phyloP scores from a whole-genome alignment of 352 stramenopile genomes.

The Phytophthora idaei region DNA sequence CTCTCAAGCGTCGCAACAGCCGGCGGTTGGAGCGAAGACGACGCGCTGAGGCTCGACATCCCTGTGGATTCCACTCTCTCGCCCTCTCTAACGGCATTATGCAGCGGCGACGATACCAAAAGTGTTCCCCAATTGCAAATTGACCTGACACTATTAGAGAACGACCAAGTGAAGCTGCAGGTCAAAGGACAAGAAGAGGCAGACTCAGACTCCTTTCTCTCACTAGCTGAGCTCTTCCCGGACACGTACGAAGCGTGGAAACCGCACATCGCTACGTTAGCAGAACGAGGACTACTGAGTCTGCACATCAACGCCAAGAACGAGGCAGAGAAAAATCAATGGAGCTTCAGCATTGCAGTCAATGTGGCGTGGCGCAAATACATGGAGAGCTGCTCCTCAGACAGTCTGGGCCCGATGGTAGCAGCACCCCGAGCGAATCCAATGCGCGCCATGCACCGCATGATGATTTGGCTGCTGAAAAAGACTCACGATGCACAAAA shows the following conservation, averaged over 20 bases:
- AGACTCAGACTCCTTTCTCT: constrained; percentile 3
- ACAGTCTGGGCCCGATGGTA: constrained; percentile 4
- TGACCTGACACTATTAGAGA: constrained; percentile 15
- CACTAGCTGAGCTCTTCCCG: constrained; percentile 35
- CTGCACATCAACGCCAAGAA: constrained; percentile 38
- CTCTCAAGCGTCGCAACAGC: constrained; percentile 10
- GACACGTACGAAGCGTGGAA: constrained; percentile 17
- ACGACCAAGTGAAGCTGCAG: constrained; percentile 18
- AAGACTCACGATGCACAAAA: constrained; percentile 17
- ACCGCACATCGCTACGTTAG: constrained; percentile 27
- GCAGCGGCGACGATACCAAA: background rate
- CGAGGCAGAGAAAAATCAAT: constrained; percentile 10
- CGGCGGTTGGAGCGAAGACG: constrained; percentile 1
- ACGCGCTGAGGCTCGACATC: constrained; percentile 16
- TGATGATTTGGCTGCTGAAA: constrained; percentile 70
- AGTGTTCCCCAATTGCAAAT: constrained; percentile 16
- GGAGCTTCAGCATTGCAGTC: constrained; percentile 34
- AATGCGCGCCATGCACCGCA: constrained; percentile 38
- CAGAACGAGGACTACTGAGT: constrained; percentile 35
- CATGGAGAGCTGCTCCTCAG: constrained; percentile 15
- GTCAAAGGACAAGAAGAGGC: constrained; percentile 2
- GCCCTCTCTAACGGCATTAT: constrained; percentile 14
- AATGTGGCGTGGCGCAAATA: constrained; percentile 48
- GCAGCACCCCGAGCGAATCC: constrained; percentile 16
- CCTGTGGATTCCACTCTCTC: constrained; percentile 11